These are phyloP conservation scores for Kodamaea arcana DNA, from an alignment of 1,139 yeast genomes.

Conservation along the genomic window DNA sequence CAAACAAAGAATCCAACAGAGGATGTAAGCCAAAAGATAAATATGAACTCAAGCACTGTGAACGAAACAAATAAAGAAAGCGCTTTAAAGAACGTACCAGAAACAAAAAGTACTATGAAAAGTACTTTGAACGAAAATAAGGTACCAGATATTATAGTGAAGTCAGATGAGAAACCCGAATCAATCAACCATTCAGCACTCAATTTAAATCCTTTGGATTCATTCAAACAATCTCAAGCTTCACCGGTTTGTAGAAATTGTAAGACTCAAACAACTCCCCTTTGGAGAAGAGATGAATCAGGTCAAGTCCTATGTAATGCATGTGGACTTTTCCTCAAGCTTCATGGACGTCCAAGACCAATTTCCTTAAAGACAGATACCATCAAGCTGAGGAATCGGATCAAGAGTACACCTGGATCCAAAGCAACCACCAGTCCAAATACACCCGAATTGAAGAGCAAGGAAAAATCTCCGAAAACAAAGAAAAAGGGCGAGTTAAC, in stretches of 20 bases:
- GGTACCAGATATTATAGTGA: no score
- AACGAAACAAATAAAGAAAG: no score
- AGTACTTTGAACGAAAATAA: no score
- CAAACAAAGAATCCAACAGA: no score
- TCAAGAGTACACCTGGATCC: constrained; percentile 29
- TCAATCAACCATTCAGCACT: no score
- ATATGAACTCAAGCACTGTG: no score
- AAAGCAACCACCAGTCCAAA: constrained; percentile 27
- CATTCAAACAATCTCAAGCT: not conserved
- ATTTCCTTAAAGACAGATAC: constrained; percentile 88
- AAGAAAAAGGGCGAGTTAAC: constrained; percentile 22
- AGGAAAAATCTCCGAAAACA: constrained; percentile 22
- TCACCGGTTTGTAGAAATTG: constrained; percentile 82
- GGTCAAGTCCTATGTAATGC: constrained; percentile 95
- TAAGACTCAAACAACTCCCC: constrained; percentile 86
- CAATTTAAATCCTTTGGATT: no score
- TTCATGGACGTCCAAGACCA: constrained; percentile 91
- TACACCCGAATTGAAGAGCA: constrained; percentile 43
- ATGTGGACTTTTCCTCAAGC: constrained; percentile 84
- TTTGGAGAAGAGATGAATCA: constrained; percentile 92
- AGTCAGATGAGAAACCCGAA: no score
- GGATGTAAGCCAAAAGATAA: no score
- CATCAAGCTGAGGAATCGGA: constrained; percentile 83
- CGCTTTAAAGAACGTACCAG: no score
- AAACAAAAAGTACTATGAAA: no score